phyloP scores from a whole-genome alignment of 495 filamentous ascomycete species.

The Poronia punctata region DNA sequence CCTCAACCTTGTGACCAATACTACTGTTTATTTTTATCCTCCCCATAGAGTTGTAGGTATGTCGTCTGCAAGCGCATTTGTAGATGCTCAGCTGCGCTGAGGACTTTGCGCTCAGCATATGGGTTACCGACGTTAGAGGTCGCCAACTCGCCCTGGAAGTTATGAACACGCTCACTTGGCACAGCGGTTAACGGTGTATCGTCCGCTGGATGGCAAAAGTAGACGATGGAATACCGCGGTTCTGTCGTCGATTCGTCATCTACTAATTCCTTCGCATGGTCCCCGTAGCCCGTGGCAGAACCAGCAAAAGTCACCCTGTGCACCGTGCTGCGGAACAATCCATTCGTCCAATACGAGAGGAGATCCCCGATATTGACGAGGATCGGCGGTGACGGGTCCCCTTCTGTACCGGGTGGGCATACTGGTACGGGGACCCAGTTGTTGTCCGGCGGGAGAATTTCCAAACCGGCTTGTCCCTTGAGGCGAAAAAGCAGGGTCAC shows the following conservation, averaged over 20 bases:
- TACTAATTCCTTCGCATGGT: slow-evolving; percentile 21
- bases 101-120: slow-evolving; percentile 43
- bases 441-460: slow-evolving; percentile 58
- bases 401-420: slow-evolving; percentile 42
- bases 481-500: slow-evolving; percentile 84
- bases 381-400: slow-evolving; percentile 62
- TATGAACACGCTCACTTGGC: slow-evolving; percentile 53
- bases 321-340: slow-evolving; percentile 74
- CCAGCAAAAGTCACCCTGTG: slow-evolving; percentile 79
- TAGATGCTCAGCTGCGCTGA: slow-evolving; percentile 85
- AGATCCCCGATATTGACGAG: slow-evolving; percentile 91
- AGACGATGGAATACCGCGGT: slow-evolving; percentile 76
- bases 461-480: slow-evolving; percentile 74
- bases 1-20: background rate
- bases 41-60: slow-evolving; percentile 47
- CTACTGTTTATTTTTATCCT: background rate
- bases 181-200: slow-evolving; percentile 62
- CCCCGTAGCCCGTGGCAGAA: slow-evolving; percentile 5
- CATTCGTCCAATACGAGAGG: slow-evolving; percentile 85
- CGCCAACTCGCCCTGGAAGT: slow-evolving; percentile 16
- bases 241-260: slow-evolving; percentile 47
- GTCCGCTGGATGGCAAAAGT: slow-evolving; percentile 83
- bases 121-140: slow-evolving; percentile 34
- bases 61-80: slow-evolving; percentile 66
- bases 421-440: slow-evolving; percentile 60